Base-by-base conservation (phyloP, 2,329 filamentous ascomycete species). In the Dothidotthia symphoricarpi region DNA sequence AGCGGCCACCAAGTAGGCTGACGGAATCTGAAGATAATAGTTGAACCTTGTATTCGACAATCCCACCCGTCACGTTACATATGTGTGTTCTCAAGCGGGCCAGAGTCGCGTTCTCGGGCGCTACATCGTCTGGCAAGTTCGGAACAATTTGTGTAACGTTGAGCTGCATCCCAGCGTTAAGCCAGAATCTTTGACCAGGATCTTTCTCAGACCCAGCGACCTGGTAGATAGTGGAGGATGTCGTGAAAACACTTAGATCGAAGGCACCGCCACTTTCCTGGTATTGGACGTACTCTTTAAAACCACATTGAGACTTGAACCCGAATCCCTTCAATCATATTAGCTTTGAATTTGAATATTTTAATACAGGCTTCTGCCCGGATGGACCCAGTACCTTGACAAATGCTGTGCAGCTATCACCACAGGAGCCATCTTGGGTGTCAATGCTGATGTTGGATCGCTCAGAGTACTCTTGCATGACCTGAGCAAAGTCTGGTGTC, bases 391-490 rank as follows among this genome's bases (percentile, higher is more conserved):
- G 14, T 24, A 39, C 36, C 17, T 29, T 39, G 13, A 39, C 16
- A 4, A 11, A 14, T 6, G 30, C 16, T 9, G 24, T 13, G n/a
- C 36, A 39, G 12, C 15, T 17, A 16, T 9, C 24, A 13, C 36
- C 36, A 17, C 36, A 39, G 4, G 28, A 24, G 6, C 14, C 4
- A 15, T 39, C 16, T 5, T 22, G 19, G 9, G 9, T 22, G 19
- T 26, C 16, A 9, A 39, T 29, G 26, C 30, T 39, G 24, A 39
- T 32, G 14, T 33, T 39, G 6, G 19, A 17, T n/a, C 36, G 24
- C 19, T 15, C 12, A n/a, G 30, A 33, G 13, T 39, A 33, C 6
- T 32, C 30, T 19, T 39, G 36, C 36, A 39, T 39, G 19, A 39
- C 19, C 14, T 39, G 24, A 9, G 36, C 36, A 26, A 39, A 39